Percentiles rank a stretch among this genome's conserved stretches.
Evolutionary conservation across 2,329 filamentous ascomycete species (phyloP).

Genomic region (Botrytis squamosa): DNA sequence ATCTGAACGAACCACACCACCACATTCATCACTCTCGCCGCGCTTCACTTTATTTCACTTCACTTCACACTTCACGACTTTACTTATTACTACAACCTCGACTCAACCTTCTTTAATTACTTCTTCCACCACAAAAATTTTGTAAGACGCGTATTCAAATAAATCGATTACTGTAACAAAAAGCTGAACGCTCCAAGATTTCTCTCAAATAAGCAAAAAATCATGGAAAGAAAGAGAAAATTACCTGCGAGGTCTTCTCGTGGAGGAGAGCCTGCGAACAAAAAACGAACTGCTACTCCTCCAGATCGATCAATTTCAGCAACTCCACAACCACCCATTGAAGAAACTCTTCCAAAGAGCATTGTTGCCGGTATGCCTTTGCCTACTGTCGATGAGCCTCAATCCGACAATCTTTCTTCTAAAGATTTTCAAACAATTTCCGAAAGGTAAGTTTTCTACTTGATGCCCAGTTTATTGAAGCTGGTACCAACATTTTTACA

Average conservation of each 20-base stretch:
- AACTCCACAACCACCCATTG: conserved; percentile 39
- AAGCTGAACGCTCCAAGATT: too few species aligned
- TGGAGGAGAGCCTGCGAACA: conserved; percentile 54
- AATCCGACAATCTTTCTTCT: conserved; percentile 59
- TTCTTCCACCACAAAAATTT: neutral
- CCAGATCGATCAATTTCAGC: conserved; percentile 48
- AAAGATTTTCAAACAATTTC: conserved; percentile 72
- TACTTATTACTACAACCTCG: neutral
- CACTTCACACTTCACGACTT: neutral
- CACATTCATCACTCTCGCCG: neutral
- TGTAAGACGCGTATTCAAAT: neutral
- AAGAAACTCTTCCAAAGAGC: conserved; percentile 57
- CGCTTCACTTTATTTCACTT: neutral
- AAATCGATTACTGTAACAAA: neutral
- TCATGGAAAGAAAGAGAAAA: conserved; percentile 66
- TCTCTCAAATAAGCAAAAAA: conserved; percentile 16
- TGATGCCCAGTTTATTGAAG: neutral
- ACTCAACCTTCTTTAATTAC: neutral
- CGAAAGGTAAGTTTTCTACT: conserved; percentile 56
- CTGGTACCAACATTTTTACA: conserved; percentile 40
- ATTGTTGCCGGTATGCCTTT: conserved; percentile 65
- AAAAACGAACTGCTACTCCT: conserved; percentile 57
- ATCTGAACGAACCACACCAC: neutral
- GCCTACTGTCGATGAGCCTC: conserved; percentile 66
- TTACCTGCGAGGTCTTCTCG: conserved; percentile 61